Evolutionary conservation across 306 rosid species (phyloP), one percentile per base, ranked within the genome.

Genomic region (Astragalus glycyphyllos): DNA sequence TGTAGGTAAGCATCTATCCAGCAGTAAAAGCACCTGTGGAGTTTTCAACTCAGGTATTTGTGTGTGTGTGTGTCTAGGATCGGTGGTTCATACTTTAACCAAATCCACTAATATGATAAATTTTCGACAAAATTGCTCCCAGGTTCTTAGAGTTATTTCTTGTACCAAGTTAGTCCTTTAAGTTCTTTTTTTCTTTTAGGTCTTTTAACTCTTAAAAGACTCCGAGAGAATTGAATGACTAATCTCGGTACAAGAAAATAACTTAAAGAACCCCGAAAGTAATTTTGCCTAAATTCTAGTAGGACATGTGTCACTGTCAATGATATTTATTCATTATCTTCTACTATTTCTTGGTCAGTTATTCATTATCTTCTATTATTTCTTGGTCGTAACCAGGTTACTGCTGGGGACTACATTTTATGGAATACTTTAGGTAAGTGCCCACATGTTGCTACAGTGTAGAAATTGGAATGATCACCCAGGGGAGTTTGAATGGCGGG

Each of bases 401-500:
- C 86, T 45, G 80, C 91, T 23, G 97, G 97, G 66, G 96, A 91
- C 58, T 94, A 91, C 71, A 94, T 91, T 69, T 68, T 94, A 84
- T 91, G 99, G 99, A 94, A 94, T 77, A 91, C 97, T 34, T 87
- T 87, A 69, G 95, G 94, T 31, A 86, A 84, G 71, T 94, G 97
- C 80, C 97, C 96, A n/a, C 74, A 77, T 35, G 88, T 81, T 65
- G 82, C 87, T 20, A 68, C 87, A 20, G 74, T 55, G 42, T 82
- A 84, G 54, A 76, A 57, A 65, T 37, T 66, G 53, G 55, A 69
- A 76, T 72, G 79, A 75, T 42, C 48, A 12, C 50, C 7, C n/a
- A 20, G 45, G 53, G 71, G 58, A 62, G 37, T 59, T 49, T 50
- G 69, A 72, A 59, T 68, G 55, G 56, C 26, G 48, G 58, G 40